These are phyloP conservation scores for Strigomonas galati DNA, from an alignment of 208 protist species.

Conservation along the genomic window DNA sequence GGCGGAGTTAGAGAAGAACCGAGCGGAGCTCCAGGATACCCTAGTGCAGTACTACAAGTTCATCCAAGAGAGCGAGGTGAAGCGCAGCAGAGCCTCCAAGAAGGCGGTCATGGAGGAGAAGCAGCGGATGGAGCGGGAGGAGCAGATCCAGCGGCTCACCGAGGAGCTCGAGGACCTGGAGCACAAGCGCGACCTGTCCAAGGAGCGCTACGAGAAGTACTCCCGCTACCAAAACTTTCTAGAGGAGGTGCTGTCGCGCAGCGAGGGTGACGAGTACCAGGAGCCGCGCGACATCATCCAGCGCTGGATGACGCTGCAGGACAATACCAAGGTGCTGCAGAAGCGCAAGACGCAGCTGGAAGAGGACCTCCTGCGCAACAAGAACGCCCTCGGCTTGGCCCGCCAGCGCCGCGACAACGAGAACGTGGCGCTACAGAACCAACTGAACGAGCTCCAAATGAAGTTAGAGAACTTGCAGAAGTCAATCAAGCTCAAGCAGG, in stretches of 20 bases:
- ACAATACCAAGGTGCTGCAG: slow-evolving; percentile 91
- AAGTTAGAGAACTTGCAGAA: slow-evolving; percentile 83
- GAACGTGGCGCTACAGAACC: slow-evolving; percentile 87
- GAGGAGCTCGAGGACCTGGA: slow-evolving; percentile 53
- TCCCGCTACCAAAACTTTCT: slow-evolving; percentile 87
- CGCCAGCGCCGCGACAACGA: slow-evolving; percentile 82
- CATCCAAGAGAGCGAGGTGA: slow-evolving; percentile 93
- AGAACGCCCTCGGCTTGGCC: slow-evolving; percentile 76
- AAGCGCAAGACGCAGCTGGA: slow-evolving; percentile 88
- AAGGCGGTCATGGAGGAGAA: slow-evolving; percentile 84
- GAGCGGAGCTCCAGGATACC: slow-evolving; percentile 85
- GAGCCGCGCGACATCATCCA: slow-evolving; percentile 89
- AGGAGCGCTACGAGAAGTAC: slow-evolving; percentile 54
- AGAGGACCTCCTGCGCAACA: slow-evolving; percentile 86
- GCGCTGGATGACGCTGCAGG: slow-evolving; percentile 88
- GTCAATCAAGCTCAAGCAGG: slow-evolving; percentile 83
- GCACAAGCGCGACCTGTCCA: slow-evolving; percentile 50
- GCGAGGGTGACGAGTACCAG: slow-evolving; percentile 91
- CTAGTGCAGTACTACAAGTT: slow-evolving; percentile 94
- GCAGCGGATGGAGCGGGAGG: slow-evolving; percentile 82
- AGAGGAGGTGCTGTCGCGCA: slow-evolving; percentile 85
- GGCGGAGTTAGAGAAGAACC: slow-evolving; percentile 66
- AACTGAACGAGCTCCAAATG: slow-evolving; percentile 86
- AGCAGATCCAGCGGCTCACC: slow-evolving; percentile 70
- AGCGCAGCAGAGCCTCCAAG: slow-evolving; percentile 80